Conservation (phyloP, 176 grass and related monocot species). For the Stipa capillata region DNA sequence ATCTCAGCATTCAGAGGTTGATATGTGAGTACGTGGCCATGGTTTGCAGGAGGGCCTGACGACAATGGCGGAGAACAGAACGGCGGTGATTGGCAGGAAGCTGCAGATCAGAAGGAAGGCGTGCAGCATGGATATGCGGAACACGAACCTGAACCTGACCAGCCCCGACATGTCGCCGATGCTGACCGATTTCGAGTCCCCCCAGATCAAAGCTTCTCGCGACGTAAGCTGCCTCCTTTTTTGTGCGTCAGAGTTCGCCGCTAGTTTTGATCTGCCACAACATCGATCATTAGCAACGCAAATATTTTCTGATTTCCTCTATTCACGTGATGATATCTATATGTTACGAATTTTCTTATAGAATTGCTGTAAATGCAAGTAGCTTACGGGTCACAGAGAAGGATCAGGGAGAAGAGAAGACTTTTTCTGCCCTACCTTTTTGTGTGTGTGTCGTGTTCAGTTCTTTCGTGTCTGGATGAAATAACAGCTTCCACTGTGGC, state of each 20-base stretch:
- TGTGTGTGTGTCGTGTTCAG: background rate
- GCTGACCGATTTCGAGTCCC: slow-evolving; percentile 45
- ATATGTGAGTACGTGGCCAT: background rate
- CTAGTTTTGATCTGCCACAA: too few relatives aligned
- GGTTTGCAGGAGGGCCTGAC: slow-evolving; percentile 47
- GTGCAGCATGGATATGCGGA: slow-evolving; percentile 42
- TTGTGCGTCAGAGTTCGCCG: too few relatives aligned
- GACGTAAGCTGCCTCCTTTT: slow-evolving; percentile 86
- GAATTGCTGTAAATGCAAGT: too few relatives aligned
- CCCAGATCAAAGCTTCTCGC: slow-evolving; percentile 80
- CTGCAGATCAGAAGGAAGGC: slow-evolving; percentile 68
- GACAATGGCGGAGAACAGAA: slow-evolving; percentile 23
- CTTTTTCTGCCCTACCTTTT: too few relatives aligned
- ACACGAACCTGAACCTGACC: background rate
- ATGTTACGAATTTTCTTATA: too few relatives aligned
- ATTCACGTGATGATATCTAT: too few relatives aligned
- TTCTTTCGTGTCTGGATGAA: background rate
- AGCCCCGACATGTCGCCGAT: slow-evolving; percentile 29
- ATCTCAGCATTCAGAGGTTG: background rate
- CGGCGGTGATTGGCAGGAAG: slow-evolving; percentile 11
- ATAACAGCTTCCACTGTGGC: background rate
- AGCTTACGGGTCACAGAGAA: too few relatives aligned
- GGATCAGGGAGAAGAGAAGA: too few relatives aligned
- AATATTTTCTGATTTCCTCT: too few relatives aligned
- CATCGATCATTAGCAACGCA: too few relatives aligned